Percentiles rank a stretch among this genome's conserved stretches.
Conservation (phyloP, 106 monocot species). For the Platanthera guangdongensis region DNA sequence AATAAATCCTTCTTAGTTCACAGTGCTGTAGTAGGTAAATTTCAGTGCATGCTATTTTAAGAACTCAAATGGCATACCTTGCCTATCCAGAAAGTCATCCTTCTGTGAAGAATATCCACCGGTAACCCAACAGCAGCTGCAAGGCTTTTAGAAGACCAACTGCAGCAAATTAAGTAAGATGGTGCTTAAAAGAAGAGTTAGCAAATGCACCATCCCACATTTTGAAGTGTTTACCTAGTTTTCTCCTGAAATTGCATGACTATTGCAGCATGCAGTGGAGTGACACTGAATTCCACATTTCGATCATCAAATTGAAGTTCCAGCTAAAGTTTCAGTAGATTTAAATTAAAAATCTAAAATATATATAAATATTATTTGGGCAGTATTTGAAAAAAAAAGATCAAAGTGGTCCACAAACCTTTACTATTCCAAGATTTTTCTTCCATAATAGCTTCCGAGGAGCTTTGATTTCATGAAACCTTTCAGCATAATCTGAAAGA, state of each 20-base stretch:
- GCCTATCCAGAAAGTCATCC: slow-evolving; percentile 87
- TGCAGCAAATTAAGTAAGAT: slow-evolving; percentile 19
- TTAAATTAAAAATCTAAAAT: background rate
- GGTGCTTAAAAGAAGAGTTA: slow-evolving; percentile 6
- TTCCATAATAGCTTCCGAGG: slow-evolving; percentile 93
- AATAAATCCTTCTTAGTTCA: too few relatives aligned
- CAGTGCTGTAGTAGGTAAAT: background rate
- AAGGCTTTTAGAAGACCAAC: slow-evolving; percentile 86
- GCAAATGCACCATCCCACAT: background rate
- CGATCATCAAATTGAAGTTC: slow-evolving; percentile 85
- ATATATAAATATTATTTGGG: too few relatives aligned
- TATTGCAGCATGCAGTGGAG: slow-evolving; percentile 84
- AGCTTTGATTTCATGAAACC: slow-evolving; percentile 85
- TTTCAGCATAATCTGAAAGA: slow-evolving; percentile 87
- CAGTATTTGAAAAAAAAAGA: too few relatives aligned
- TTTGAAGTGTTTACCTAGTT: slow-evolving; percentile 38
- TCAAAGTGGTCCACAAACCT: slow-evolving; percentile 33
- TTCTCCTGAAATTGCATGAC: slow-evolving; percentile 97
- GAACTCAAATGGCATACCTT: slow-evolving; percentile 39
- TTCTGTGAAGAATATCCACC: slow-evolving; percentile 59
- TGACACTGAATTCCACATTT: slow-evolving; percentile 67
- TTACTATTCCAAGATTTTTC: slow-evolving; percentile 87
- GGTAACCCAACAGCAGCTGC: slow-evolving; percentile 67
- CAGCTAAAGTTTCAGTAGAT: slow-evolving; percentile 41
- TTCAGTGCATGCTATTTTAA: background rate